Evolutionary conservation across 129 eudicot genomes (phyloP).

Genomic region (Flaveria linearis): DNA sequence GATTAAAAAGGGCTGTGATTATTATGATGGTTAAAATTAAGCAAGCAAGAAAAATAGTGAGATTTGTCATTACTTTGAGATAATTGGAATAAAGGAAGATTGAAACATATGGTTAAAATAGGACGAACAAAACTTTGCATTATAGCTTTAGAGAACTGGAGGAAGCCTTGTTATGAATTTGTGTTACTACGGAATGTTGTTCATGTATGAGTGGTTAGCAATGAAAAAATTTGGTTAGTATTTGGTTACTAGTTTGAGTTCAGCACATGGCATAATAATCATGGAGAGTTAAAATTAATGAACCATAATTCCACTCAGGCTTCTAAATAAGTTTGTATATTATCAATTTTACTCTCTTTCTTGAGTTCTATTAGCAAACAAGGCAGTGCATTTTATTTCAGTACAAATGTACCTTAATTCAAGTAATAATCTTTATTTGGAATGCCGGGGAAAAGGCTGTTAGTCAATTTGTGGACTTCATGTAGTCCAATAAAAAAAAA

Average conservation of each 20-base stretch:
- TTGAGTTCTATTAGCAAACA: neutral
- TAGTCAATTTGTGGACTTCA: neutral
- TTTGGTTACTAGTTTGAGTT: constrained; percentile 5
- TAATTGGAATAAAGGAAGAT: neutral
- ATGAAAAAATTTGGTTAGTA: neutral
- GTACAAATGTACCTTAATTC: neutral
- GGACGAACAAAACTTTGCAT: neutral
- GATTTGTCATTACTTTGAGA: neutral
- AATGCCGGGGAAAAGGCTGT: neutral
- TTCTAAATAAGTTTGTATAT: neutral
- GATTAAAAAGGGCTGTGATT: neutral
- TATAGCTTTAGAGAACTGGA: neutral
- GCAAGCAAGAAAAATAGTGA: neutral
- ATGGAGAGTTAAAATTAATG: neutral
- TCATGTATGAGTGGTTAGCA: neutral
- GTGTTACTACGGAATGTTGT: neutral
- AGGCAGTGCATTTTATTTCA: neutral
- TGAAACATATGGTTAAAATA: neutral
- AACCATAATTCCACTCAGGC: constrained; percentile 2
- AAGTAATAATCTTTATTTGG: neutral
- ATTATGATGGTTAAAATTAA: neutral
- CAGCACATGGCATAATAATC: neutral
- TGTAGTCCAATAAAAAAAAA: neutral
- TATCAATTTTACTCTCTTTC: neutral
- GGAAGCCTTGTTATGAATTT: constrained; percentile 2